phyloP scores from a whole-genome alignment of 148 eudicot genomes.

The Drosera capensis region DNA sequence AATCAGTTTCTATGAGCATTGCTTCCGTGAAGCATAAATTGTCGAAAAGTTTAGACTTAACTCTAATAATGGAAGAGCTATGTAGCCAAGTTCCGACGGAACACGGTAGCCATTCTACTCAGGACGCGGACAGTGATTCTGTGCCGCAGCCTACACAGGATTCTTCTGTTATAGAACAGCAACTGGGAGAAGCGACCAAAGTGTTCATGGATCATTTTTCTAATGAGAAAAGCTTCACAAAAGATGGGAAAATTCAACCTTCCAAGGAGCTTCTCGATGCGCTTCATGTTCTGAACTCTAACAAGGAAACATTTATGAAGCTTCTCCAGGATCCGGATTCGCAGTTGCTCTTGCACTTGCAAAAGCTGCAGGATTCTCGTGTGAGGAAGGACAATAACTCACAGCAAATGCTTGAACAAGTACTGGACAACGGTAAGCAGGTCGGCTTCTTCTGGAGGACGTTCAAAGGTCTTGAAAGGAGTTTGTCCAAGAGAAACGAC shows the following conservation, averaged over 20 bases:
- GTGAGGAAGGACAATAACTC: slow-evolving; percentile 20
- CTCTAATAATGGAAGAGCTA: slow-evolving; percentile 38
- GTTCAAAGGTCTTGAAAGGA: slow-evolving; percentile 51
- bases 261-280: slow-evolving; percentile 33
- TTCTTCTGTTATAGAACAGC: slow-evolving; percentile 22
- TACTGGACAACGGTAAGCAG: slow-evolving; percentile 16
- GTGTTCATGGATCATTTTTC: slow-evolving; percentile 41
- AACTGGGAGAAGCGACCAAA: slow-evolving; percentile 54
- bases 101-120: slow-evolving; percentile 12
- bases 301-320: slow-evolving; percentile 33
- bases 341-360: slow-evolving; percentile 22
- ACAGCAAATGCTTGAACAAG: slow-evolving; percentile 18
- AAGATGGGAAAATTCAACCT: slow-evolving; percentile 19
- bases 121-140: slow-evolving; percentile 12
- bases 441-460: slow-evolving; percentile 60
- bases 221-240: slow-evolving; percentile 15
- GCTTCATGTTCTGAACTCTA: slow-evolving; percentile 34
- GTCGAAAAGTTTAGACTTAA: slow-evolving; percentile 33
- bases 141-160: slow-evolving; percentile 9
- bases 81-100: slow-evolving; percentile 25
- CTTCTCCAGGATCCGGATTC: slow-evolving; percentile 41
- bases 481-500: slow-evolving; percentile 23
- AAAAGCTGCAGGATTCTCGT: slow-evolving; percentile 21
- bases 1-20: slow-evolving; percentile 10
- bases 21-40: slow-evolving; percentile 24